Evolutionary conservation across 306 rosid genomes (phyloP).

Genomic region (Dalbergia cultrata): DNA sequence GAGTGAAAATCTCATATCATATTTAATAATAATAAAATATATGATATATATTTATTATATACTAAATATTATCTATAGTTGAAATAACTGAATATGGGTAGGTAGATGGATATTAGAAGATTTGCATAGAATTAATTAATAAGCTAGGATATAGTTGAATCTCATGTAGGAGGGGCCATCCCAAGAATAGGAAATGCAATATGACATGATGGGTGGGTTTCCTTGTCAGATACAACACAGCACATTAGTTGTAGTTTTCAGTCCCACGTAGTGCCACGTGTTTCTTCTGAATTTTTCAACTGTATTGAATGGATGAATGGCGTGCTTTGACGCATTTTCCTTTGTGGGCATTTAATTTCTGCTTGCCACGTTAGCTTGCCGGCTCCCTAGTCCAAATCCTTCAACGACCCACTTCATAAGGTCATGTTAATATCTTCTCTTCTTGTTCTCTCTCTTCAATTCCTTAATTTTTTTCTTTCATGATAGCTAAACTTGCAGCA

Average conservation of each 20-base stretch:
- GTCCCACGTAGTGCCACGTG: slow-evolving; percentile 54
- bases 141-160: background rate
- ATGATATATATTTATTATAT: no score
- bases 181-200: background rate
- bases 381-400: slow-evolving; percentile 40
- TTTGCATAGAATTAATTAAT: no score
- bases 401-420: background rate
- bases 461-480: no score
- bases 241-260: slow-evolving; percentile 51
- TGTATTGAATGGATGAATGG: background rate
- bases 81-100: no score
- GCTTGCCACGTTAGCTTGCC: slow-evolving; percentile 44
- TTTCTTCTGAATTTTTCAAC: slow-evolving; percentile 1
- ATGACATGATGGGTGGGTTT: slow-evolving; percentile 38
- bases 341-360: slow-evolving; percentile 15
- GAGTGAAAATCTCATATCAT: no score
- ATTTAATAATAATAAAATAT: no score
- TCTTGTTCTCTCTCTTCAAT: no score
- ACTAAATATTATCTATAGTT: no score
- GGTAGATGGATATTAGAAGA: no score
- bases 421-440: no score
- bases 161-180: background rate
- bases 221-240: slow-evolving; percentile 53
- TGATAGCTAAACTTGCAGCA: no score
- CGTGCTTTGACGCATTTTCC: slow-evolving; percentile 38